Evolutionary conservation across 2,329 filamentous ascomycete species (phyloP), one percentile per base, ranked within the genome.

Genomic region (Talaromyces funiculosus): DNA sequence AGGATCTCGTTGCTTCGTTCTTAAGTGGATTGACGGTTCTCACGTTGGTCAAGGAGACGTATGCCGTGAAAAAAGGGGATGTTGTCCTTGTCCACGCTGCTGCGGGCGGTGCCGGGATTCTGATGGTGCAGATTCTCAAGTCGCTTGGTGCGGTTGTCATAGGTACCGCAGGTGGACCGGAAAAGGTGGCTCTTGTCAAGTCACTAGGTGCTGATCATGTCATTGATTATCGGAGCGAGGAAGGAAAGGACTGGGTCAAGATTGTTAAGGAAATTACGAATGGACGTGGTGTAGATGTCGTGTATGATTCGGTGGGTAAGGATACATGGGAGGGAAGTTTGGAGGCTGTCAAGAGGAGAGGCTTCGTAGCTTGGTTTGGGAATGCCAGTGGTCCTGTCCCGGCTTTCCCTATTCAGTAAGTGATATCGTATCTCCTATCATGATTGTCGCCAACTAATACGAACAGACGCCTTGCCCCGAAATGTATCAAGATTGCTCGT

Each of bases 251-350:
- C 59, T 82, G 83, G 71, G 87, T 94, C 59, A 90, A 95, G 65
- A 82, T 82, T 70, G 81, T 97, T 61, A 96, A 96, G 70, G 92
- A 97, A 80, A 85, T 90, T 53, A 96, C 91, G 0, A 83, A 80
- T 1, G 88, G 88, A 0, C 77, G 85, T 62, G 92, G 92, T 7
- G 86, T 88, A 2, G 83, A 85, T 64, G 90, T 87, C 9, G 88
- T 96, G 29, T 95, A 91, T 71, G 92, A 96, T 71, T 89, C 90
- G 5, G 90, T 96, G 2, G 92, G 92, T 12, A 90, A 90, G 77
- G 82, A 82, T 53, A 96, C 92, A 0, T 96, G 94, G 76, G 90
- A 96, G 66, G 81, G 84, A 20, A 88, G 87, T 68, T 72, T 96
- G 64, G 85, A 92, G 65, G 83, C 86, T 67, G 81, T 93, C 58